A percentile compares a stretch with the other conserved stretches of the same genome.
phyloP scores from a whole-genome alignment of 2,329 filamentous ascomycete genomes.

The Xylaria sp. region DNA sequence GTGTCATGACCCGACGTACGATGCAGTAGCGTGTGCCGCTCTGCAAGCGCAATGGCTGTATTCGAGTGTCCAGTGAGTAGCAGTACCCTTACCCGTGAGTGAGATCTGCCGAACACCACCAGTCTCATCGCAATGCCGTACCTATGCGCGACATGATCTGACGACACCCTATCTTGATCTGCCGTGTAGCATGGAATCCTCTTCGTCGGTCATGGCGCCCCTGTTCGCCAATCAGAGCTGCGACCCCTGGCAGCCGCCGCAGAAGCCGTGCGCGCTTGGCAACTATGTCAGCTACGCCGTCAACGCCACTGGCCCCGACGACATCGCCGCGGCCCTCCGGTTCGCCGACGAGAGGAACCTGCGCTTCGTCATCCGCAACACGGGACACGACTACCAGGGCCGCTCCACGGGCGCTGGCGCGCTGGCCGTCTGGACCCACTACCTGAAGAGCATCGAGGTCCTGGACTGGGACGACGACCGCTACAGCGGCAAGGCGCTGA shows the following conservation, averaged over 20 bases:
- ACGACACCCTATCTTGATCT: slow-evolving; percentile 5
- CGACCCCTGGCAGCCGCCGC: slow-evolving; percentile 46
- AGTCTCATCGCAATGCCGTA: not conserved
- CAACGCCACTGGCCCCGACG: slow-evolving; percentile 18
- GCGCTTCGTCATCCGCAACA: slow-evolving; percentile 48
- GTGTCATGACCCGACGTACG: slow-evolving; percentile 47
- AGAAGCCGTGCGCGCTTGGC: slow-evolving; percentile 46
- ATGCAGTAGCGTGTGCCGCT: slow-evolving; percentile 42
- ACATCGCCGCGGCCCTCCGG: slow-evolving; percentile 27
- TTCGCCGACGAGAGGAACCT: slow-evolving; percentile 42
- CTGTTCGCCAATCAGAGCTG: slow-evolving; percentile 37
- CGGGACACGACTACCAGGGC: slow-evolving; percentile 46
- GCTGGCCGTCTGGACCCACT: slow-evolving; percentile 38
- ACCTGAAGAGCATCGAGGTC: slow-evolving; percentile 34
- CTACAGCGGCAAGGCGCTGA: slow-evolving; percentile 34
- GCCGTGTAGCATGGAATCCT: slow-evolving; percentile 28
- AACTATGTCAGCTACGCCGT: slow-evolving; percentile 39
- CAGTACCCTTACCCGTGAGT: no score
- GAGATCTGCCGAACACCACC: not conserved
- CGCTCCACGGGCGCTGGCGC: slow-evolving; percentile 36
- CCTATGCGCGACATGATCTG: not conserved
- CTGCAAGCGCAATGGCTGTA: slow-evolving; percentile 35
- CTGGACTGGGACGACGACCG: slow-evolving; percentile 25
- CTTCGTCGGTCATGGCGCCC: slow-evolving; percentile 37
- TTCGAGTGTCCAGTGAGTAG: slow-evolving; percentile 32